These are phyloP conservation scores for Protomyces gravidus DNA, from an alignment of 1,139 yeast genomes.

Conservation along the genomic window DNA sequence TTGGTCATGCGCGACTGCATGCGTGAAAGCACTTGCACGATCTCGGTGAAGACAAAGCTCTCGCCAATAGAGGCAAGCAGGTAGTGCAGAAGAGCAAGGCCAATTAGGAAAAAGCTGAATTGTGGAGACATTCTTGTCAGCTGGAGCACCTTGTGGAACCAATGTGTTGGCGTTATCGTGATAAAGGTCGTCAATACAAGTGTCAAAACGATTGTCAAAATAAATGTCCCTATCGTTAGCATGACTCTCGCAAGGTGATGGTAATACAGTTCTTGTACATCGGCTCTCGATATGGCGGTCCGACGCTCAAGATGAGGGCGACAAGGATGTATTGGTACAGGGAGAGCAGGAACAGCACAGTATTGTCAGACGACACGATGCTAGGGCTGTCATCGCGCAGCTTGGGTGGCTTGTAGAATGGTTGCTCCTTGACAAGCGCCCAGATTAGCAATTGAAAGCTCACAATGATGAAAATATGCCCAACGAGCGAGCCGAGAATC, in stretches of 20 bases:
- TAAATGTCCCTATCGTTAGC: constrained; percentile 51
- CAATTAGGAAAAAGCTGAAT: constrained; percentile 53
- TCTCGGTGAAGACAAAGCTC: constrained; percentile 39
- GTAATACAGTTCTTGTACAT: constrained; percentile 50
- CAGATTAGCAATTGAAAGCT: constrained; percentile 66
- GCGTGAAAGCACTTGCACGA: constrained; percentile 40
- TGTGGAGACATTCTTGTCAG: constrained; percentile 55
- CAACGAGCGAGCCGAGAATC: constrained; percentile 70
- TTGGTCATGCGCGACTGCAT: constrained; percentile 37
- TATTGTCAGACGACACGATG: constrained; percentile 84
- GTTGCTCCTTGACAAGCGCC: constrained; percentile 50
- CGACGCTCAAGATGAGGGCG: constrained; percentile 77
- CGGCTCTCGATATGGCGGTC: constrained; percentile 92
- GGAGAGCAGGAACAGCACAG: constrained; percentile 71
- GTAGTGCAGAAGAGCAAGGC: constrained; percentile 52
- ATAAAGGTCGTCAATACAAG: constrained; percentile 12
- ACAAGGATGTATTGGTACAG: constrained; percentile 84
- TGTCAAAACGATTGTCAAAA: constrained; percentile 34
- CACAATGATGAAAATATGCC: constrained; percentile 62
- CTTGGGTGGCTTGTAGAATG: constrained; percentile 68
- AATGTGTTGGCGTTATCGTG: constrained; percentile 30
- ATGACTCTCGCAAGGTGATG: constrained; percentile 54
- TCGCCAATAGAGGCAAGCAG: constrained; percentile 50
- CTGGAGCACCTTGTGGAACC: constrained; percentile 43
- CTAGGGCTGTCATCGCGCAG: constrained; percentile 59